A percentile compares a stretch with the other conserved stretches of the same genome.
These are phyloP conservation scores for Calophaca sinica DNA, from an alignment of 306 rosid species.

Conservation along the genomic window DNA sequence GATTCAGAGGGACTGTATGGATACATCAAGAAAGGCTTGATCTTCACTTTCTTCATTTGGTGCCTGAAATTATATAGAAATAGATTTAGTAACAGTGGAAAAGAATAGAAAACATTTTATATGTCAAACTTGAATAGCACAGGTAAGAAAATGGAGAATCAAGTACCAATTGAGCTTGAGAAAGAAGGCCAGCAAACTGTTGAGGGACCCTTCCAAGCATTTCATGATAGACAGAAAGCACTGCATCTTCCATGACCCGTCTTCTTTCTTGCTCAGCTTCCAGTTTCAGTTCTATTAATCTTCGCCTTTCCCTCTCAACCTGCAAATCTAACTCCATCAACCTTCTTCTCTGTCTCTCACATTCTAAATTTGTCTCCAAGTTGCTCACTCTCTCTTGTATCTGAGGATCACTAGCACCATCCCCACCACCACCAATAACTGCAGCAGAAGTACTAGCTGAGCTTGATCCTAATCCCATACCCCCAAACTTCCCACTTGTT, in stretches of 20 bases:
- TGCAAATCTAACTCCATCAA: slow-evolving; percentile 30
- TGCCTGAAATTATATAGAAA: slow-evolving; percentile 21
- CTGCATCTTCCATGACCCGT: not conserved
- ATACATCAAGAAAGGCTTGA: slow-evolving; percentile 4
- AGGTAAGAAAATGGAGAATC: not conserved
- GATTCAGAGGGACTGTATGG: slow-evolving; percentile 26
- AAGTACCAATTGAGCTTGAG: slow-evolving; percentile 5
- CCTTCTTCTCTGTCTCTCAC: slow-evolving; percentile 17
- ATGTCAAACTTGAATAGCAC: not conserved
- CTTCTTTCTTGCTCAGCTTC: slow-evolving; percentile 32
- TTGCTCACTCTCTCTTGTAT: slow-evolving; percentile 24
- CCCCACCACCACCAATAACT: not conserved
- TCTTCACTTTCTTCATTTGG: slow-evolving; percentile 35
- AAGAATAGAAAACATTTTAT: not conserved
- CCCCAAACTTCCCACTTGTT: not conserved
- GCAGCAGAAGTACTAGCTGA: slow-evolving; percentile 17
- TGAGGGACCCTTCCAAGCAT: slow-evolving; percentile 29
- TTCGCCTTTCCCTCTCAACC: slow-evolving; percentile 25
- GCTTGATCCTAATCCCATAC: slow-evolving; percentile 4
- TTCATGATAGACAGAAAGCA: slow-evolving; percentile 32
- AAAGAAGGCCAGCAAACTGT: not conserved
- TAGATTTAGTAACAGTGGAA: not conserved
- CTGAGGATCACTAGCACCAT: slow-evolving; percentile 11
- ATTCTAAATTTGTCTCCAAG: slow-evolving; percentile 24
- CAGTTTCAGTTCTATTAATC: slow-evolving; percentile 27